These are phyloP conservation scores for Pythium chondricola DNA, from an alignment of 352 stramenopile species.

Conservation along the genomic window DNA sequence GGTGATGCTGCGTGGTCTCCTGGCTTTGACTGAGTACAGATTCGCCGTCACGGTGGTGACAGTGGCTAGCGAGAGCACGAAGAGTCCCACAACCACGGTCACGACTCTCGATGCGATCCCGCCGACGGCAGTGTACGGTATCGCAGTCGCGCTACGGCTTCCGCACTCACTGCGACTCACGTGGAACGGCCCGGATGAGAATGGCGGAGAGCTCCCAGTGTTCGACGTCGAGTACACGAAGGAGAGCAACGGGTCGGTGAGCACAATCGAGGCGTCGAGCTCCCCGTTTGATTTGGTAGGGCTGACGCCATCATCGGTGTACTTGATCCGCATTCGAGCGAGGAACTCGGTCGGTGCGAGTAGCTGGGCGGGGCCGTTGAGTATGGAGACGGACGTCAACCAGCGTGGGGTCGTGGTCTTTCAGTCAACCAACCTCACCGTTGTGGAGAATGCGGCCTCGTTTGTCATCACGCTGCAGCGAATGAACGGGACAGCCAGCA, in stretches of 20 bases:
- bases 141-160: conserved; percentile 15
- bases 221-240: conserved; percentile 31
- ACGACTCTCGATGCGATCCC: conserved; percentile 25
- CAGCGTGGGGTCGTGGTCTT: conserved; percentile 33
- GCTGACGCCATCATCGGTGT: conserved; percentile 28
- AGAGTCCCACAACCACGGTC: conserved; percentile 20
- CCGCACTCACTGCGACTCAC: conserved; percentile 29
- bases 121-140: conserved; percentile 31
- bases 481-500: conserved; percentile 38
- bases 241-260: not conserved
- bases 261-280: not conserved
- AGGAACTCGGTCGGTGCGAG: conserved; percentile 34
- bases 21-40: conserved; percentile 23
- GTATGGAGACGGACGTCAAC: conserved; percentile 35
- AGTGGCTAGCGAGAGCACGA: conserved; percentile 19
- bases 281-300: conserved; percentile 19
- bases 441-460: conserved; percentile 37
- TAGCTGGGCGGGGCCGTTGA: conserved; percentile 22
- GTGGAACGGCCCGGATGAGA: conserved; percentile 35
- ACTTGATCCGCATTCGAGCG: conserved; percentile 28
- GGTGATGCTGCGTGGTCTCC: conserved; percentile 20
- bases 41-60: conserved; percentile 31
- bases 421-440: conserved; percentile 5
- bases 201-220: conserved; percentile 28
- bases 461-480: conserved; percentile 33